Base-by-base conservation (phyloP, 2,329 filamentous ascomycete species). In the Fusarium goolgardi region DNA sequence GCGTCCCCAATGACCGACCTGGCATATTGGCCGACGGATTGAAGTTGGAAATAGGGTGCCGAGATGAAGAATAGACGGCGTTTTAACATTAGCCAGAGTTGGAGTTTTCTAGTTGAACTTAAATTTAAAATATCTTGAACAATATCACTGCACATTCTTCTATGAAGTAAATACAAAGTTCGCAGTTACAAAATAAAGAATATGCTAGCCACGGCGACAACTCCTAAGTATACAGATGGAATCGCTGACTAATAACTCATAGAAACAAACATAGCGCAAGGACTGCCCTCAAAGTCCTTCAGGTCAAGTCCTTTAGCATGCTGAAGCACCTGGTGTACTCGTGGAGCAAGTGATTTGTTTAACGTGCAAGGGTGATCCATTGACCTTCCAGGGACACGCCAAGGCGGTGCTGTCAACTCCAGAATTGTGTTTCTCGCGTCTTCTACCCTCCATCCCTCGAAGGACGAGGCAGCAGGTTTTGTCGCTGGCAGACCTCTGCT, bases 361-460 rank as follows among this genome's bases (percentile, higher is more conserved):
- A 64, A 23, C 0, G 61, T 64, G 20, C 61, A 64, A 13, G 61
- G 61, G 10, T 64, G 61, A 53, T 64, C 61, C 3, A 47, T 59
- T 3, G 60, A 34, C 4, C 60, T 64, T n/a, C 61, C 61, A 47
- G 61, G 61, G 3, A 64, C 40, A 23, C 61, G 61, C 61, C 61
- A 64, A 16, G 53, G 59, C 2, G 45, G 53, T 15, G 54, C 61
- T 2, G 53, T 37, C 12, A 64, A 23, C 2, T 59, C 46, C 2
- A 64, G 35, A 25, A 64, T 64, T 11, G 49, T 46, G 10, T n/a
- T 64, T 2, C n/a, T 63, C 1, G 61, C 61, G 1, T 64, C 60
- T 18, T 64, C 61, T 5, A 64, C 60, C 21, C 53, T 64, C 61
- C 61, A 65, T 15, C 62, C 62, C 18, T 65, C 60, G 7, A 65